Conservation (phyloP, 2,329 filamentous ascomycete genomes). For the Tothia fuscella region DNA sequence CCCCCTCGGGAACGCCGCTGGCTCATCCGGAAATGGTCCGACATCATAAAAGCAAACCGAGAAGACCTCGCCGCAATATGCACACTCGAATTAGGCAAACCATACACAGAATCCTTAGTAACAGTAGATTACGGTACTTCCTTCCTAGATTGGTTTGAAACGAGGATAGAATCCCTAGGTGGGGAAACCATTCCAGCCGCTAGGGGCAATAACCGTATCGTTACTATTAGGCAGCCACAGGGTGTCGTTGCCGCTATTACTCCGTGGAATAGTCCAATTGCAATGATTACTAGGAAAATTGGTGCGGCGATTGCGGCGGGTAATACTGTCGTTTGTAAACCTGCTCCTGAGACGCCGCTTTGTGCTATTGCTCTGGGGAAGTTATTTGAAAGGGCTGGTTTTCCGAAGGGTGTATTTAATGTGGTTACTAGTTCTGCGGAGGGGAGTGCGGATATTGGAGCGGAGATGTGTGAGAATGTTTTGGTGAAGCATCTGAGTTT, state of each 20-base stretch:
- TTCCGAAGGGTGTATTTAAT: slow-evolving; percentile 13
- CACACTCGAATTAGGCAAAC: too few species aligned
- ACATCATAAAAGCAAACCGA: too few species aligned
- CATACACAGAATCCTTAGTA: too few species aligned
- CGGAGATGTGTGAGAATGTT: slow-evolving; percentile 5
- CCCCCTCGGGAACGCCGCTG: too few species aligned
- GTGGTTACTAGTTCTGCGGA: slow-evolving; percentile 8
- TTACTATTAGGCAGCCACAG: slow-evolving; percentile 22
- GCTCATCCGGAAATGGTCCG: too few species aligned
- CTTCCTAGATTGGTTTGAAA: too few species aligned
- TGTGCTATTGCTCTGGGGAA: slow-evolving; percentile 21
- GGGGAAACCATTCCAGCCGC: too few species aligned
- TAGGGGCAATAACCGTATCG: too few species aligned
- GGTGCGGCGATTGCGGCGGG: slow-evolving; percentile 11
- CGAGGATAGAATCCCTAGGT: too few species aligned
- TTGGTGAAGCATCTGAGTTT: slow-evolving; percentile 10
- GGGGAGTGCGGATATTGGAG: background rate
- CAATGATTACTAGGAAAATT: slow-evolving; percentile 25
- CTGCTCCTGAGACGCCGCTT: slow-evolving; percentile 20
- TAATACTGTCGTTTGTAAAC: slow-evolving; percentile 11
- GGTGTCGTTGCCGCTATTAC: slow-evolving; percentile 24
- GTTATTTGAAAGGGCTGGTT: slow-evolving; percentile 9
- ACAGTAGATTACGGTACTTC: too few species aligned
- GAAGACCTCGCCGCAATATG: too few species aligned
- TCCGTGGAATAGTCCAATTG: slow-evolving; percentile 13